Base-by-base conservation (phyloP, 1,139 yeast species). In the Waltiozyma sp. region DNA sequence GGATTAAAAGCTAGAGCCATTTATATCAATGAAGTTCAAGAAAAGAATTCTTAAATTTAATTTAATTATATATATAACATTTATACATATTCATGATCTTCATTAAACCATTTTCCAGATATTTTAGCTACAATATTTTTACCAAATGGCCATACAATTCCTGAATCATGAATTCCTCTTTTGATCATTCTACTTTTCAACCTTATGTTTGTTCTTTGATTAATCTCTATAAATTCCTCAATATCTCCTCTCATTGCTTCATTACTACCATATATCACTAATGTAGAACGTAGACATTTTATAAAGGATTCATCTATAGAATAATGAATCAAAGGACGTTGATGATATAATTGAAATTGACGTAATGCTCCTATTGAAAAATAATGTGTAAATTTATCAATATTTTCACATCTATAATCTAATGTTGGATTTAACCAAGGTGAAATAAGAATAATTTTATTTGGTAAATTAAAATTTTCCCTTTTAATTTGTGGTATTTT, bases 1-100 rank as follows among this genome's bases (percentile, higher is more conserved):
- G 87, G 86, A 4, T 66, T 82, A 54, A 80, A 80, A 57, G 72
- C 78, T 36, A 72, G 88, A 56, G 85, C 85, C 9, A 69, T 73
- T 14, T 56, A 53, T 48, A 62, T 62, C 51, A 52, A 55, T 9
- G 52, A 51, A 31, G 46, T 52, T 9, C 54, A 51, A 38, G 37
- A 35, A 4, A 33, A 33, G 11, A 33, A 4, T 7, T n/a, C 5
- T 10, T 33, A 4, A 5, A 5, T 21, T 21, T 21, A 4, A 5
- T 21, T 5, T 21, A 5, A 21, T 21, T 21, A 21, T 21, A n/a
- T 21, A 21, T 21, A 21, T 21, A 21, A 21, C 9, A 7, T 31
- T 18, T 31, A 31, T 3, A 31, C 34, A 10, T 31, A 31, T 7
- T 14, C 11, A 31, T 31, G 34, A 14, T 31, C 34, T 5, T 10